Base-by-base conservation (phyloP, 345 rosid genomes). In the Orychophragmus violaceus region DNA sequence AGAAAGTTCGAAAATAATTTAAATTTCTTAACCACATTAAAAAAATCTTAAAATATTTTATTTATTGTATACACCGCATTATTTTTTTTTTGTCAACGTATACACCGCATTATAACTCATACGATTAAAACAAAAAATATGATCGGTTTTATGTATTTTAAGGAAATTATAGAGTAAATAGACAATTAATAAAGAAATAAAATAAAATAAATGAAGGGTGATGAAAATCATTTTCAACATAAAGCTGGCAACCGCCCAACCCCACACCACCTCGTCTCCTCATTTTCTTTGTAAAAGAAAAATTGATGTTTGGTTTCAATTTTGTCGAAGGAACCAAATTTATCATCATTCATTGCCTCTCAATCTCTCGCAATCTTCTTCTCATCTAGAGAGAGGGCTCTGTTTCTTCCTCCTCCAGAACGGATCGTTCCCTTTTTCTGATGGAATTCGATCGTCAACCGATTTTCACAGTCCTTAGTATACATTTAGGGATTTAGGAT, bases 221-320 rank as follows among this genome's bases (percentile, higher is more conserved):
- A 63, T 8, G 37, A 27, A 66, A 53, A 29, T 53, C 53, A 28
- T 66, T 66, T 25, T 64, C 59, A 8, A 25, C 1, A 27, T 12
- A 53, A 54, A 29, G 71, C 63, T 44, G 71, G 45, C 71, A 42
- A 55, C 71, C 71, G 63, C 71, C 71, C 71, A 55, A 66, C 44
- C 71, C 63, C 51, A 39, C 60, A 44, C 62, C 45, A 44, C 70
- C 44, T 28, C 70, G 33, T 28, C 71, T 12, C 50, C 50, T 12
- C 62, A 6, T 65, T 39, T 28, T 52, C 8, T 8, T 12, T 1
- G 1, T n/a, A 32, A 60, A 25, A 4, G 5, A 59, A 16, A 23
- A 44, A 3, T 1, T 50, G 11, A 11, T 24, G 55, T 64, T 49
- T 44, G 22, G 23, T 30, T 13, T 55, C 17, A 14, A 3, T 52